Conservation (phyloP, 2,329 filamentous ascomycete genomes). For the Colletotrichum caudatum region DNA sequence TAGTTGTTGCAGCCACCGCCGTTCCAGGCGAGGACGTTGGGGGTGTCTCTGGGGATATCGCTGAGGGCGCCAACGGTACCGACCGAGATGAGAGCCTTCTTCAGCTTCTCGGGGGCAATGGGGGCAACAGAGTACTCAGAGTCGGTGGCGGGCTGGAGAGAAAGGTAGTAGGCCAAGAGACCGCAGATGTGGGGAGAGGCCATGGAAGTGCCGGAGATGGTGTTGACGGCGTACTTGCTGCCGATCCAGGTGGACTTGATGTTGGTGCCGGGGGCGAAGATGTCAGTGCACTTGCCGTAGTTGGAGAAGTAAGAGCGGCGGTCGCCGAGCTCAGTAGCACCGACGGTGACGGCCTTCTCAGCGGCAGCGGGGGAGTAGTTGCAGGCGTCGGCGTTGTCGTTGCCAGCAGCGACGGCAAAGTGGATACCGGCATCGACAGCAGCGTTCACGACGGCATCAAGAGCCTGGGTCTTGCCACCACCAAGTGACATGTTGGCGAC, state of each 20-base stretch:
- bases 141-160: slow-evolving; percentile 89
- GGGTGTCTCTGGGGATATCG: slow-evolving; percentile 87
- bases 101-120: slow-evolving; percentile 94
- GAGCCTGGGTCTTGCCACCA: slow-evolving; percentile 93
- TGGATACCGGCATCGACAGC: slow-evolving; percentile 92
- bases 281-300: slow-evolving; percentile 99
- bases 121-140: slow-evolving; percentile 91
- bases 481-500: slow-evolving; percentile 99
- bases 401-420: slow-evolving; percentile 98
- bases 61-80: slow-evolving; percentile 82
- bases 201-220: slow-evolving; percentile 99
- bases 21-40: slow-evolving; percentile 98
- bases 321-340: slow-evolving; percentile 91
- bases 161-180: slow-evolving; percentile 97
- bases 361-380: slow-evolving; percentile 98
- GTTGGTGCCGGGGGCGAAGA: slow-evolving; percentile 97
- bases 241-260: slow-evolving; percentile 99
- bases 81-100: slow-evolving; percentile 86
- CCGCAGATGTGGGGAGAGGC: slow-evolving; percentile 96
- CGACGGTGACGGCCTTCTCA: slow-evolving; percentile 92
- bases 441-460: slow-evolving; percentile 93
- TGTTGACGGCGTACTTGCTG: slow-evolving; percentile 95
- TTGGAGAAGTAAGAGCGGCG: slow-evolving; percentile 99
- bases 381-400: slow-evolving; percentile 99
- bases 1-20: slow-evolving; percentile 95